phyloP scores from a whole-genome alignment of 202 grass and related monocot genomes.

The Setaria viridis region DNA sequence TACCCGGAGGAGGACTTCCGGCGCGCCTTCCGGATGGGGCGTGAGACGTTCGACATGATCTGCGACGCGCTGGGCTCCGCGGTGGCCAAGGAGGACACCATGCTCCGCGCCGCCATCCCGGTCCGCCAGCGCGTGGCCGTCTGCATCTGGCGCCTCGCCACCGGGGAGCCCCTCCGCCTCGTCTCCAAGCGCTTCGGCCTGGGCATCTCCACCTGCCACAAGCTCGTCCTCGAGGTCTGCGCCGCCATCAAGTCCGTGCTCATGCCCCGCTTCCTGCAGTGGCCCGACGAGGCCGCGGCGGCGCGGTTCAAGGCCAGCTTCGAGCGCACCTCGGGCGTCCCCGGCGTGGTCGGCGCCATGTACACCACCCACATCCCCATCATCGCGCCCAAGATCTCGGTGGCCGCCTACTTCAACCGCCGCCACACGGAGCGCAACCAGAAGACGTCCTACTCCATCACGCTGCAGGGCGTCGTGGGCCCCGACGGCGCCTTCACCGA shows the following conservation, averaged over 20 bases:
- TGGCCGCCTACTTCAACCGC: conserved; percentile 92
- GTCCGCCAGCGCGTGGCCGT: conserved; percentile 88
- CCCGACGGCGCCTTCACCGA: conserved; percentile 87
- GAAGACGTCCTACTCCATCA: conserved; percentile 98
- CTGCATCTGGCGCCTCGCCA: conserved; percentile 91
- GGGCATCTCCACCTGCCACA: conserved; percentile 98
- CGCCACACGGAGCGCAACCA: conserved; percentile 97
- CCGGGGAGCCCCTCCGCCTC: conserved; percentile 91
- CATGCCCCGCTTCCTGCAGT: conserved; percentile 92
- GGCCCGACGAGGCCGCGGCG: conserved; percentile 55
- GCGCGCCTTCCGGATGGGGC: conserved; percentile 74
- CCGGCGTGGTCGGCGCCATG: conserved; percentile 73
- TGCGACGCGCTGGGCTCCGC: conserved; percentile 74
- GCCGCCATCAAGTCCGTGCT: conserved; percentile 85
- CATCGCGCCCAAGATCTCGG: conserved; percentile 95
- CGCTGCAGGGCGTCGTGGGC: conserved; percentile 81
- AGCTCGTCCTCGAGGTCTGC: conserved; percentile 93
- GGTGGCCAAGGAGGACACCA: conserved; percentile 93
- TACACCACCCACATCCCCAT: conserved; percentile 97
- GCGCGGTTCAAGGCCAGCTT: conserved; percentile 57
- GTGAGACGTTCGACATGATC: conserved; percentile 91
- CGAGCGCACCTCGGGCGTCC: conserved; percentile 59
- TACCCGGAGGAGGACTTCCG: conserved; percentile 89
- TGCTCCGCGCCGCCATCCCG: conserved; percentile 88
- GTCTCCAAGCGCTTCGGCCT: conserved; percentile 94